phyloP scores from a whole-genome alignment of 116 monocot genomes.

The Cymodocea nodosa region DNA sequence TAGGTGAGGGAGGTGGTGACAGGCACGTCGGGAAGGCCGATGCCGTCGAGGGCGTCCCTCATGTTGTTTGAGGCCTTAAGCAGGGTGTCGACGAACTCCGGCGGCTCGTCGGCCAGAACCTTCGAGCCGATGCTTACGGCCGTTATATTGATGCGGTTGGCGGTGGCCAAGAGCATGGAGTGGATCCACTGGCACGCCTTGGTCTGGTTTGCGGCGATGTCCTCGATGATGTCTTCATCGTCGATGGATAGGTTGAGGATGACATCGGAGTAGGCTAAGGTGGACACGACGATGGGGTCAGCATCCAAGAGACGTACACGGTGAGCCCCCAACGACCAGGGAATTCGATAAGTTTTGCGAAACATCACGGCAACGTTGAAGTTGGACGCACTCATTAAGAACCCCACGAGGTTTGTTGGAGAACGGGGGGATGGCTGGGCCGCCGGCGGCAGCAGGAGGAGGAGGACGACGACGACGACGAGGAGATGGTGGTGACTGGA shows the following conservation, averaged over 20 bases:
- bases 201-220: neutral
- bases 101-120: neutral
- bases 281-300: neutral
- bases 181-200: neutral
- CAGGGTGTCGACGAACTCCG: neutral
- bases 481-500: neutral
- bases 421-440: neutral
- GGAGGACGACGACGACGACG: slow-evolving; percentile 1
- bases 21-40: neutral
- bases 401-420: neutral
- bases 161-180: neutral
- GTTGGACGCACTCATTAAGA: slow-evolving; percentile 1
- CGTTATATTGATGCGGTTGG: neutral
- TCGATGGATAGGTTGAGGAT: slow-evolving; percentile 2
- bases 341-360: too few species aligned
- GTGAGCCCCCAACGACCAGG: neutral
- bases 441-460: neutral
- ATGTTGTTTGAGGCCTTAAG: slow-evolving; percentile 10
- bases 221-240: neutral
- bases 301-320: slow-evolving; percentile 9
- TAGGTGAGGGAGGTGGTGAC: slow-evolving; percentile 9
- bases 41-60: neutral
- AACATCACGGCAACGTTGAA: neutral
- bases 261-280: neutral
- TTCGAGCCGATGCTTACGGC: slow-evolving; percentile 10